Base-by-base conservation (phyloP, 2,329 filamentous ascomycete genomes). In the Fusarium sp. region DNA sequence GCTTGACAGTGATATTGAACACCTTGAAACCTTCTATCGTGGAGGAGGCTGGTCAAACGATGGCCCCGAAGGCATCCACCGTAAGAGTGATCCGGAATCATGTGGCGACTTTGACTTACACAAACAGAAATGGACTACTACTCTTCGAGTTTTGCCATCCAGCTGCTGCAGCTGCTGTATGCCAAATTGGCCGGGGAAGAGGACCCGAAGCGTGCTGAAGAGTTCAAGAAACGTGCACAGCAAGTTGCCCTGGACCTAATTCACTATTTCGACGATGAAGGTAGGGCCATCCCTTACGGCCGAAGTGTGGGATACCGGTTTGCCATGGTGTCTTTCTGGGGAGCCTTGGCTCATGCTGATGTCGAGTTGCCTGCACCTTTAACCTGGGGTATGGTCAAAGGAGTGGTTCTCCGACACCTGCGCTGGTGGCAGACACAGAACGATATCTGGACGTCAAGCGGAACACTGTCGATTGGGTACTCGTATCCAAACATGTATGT, bases 241-340 rank as follows among this genome's bases (percentile, higher is more conserved):
- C 79, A 85, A 61, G 91, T 86, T 66, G 91, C 92, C 0, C 81
- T 90, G 4, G 91, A 94, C 69, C 88, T 94, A 67, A 85, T 90
- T 6, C 90, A 93, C 79, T 94, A 93, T 78, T 93, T 92, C 65
- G 91, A 93, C 73, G 84, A 88, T 11, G 85, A 92, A 76, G 92
- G 89, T 7, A 85, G 91, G 25, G 86, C 90, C 3, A 91, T 93
- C 53, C 92, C 92, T 0, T 95, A 93, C 70, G 92, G 92, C 6
- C 87, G 92, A 49, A 93, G 90, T 54, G 86, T 94, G 51, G 92
- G 91, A 9, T 95, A 95, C 77, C 88, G 92, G n/a, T 94, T 93
- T 77, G 92, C 91, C 50, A 94, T 94, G 89, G 89, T 91, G n/a
- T 91, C 89, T 1, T 94, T 94, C 80, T 94, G 92, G 92, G 90